Conservation (phyloP, 495 filamentous ascomycete genomes). For the Neurospora terricola region DNA sequence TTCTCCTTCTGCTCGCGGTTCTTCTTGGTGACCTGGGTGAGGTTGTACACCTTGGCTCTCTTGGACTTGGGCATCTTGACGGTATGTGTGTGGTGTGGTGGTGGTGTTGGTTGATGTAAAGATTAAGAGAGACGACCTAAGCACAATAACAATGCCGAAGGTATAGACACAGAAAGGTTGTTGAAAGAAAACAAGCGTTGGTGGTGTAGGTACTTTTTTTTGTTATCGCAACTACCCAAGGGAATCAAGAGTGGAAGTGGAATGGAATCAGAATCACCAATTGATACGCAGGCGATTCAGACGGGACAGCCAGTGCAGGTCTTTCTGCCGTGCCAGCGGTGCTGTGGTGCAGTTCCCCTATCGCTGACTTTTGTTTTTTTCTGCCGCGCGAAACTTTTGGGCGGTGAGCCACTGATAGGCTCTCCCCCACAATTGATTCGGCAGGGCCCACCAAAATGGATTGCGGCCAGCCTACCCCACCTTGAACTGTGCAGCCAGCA, state of each 20-base stretch:
- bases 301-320: neutral
- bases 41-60: slow-evolving; percentile 75
- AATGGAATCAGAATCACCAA: neutral
- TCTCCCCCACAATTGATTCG: slow-evolving; percentile 3
- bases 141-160: neutral
- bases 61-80: slow-evolving; percentile 90
- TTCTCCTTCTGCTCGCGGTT: slow-evolving; percentile 76
- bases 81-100: neutral
- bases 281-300: neutral
- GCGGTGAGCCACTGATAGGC: slow-evolving; percentile 1
- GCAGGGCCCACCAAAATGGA: neutral
- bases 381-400: slow-evolving; percentile 9
- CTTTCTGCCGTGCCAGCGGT: neutral
- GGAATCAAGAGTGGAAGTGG: neutral
- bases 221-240: neutral
- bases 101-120: neutral
- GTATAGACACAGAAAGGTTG: neutral
- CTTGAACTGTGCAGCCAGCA: neutral
- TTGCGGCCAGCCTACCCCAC: neutral
- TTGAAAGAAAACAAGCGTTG: neutral
- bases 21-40: slow-evolving; percentile 87
- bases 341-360: neutral
- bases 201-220: neutral
- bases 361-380: slow-evolving; percentile 5
- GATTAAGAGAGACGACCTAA: neutral